Evolutionary conservation across 2,329 filamentous ascomycete genomes (phyloP).

Genomic region (Harringtonia lauricola): DNA sequence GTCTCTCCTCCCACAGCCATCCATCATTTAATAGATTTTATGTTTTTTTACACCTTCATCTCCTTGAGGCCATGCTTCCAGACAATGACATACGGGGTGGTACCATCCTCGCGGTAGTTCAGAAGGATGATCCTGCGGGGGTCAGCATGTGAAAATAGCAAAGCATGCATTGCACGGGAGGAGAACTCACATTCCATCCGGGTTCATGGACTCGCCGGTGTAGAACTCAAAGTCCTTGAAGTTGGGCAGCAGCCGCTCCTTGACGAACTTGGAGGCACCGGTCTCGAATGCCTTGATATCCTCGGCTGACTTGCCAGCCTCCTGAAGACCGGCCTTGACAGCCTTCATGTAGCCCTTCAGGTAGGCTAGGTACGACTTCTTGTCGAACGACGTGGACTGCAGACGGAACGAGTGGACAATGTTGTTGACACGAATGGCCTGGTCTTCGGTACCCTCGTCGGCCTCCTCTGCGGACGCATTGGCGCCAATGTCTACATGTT

Average conservation of each 20-base stretch:
- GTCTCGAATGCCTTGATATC: slow-evolving; percentile 71
- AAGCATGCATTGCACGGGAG: too few relatives aligned
- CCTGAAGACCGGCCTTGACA: slow-evolving; percentile 61
- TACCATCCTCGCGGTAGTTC: slow-evolving; percentile 95
- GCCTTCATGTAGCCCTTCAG: slow-evolving; percentile 93
- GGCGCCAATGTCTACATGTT: slow-evolving; percentile 65
- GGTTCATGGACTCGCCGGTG: slow-evolving; percentile 85
- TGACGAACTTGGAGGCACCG: slow-evolving; percentile 62
- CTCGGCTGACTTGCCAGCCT: slow-evolving; percentile 43
- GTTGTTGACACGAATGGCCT: slow-evolving; percentile 71
- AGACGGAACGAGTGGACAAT: slow-evolving; percentile 89
- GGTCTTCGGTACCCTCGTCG: slow-evolving; percentile 64
- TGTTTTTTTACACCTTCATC: slow-evolving; percentile 71
- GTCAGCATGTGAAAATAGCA: slow-evolving; percentile 4
- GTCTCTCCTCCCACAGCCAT: too few relatives aligned
- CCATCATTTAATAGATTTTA: too few relatives aligned
- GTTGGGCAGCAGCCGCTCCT: slow-evolving; percentile 68
- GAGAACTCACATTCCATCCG: slow-evolving; percentile 74
- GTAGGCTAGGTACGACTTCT: slow-evolving; percentile 74
- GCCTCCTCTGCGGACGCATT: slow-evolving; percentile 93
- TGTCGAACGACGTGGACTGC: slow-evolving; percentile 67
- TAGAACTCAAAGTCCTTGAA: slow-evolving; percentile 97
- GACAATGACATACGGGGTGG: slow-evolving; percentile 78
- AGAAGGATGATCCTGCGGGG: slow-evolving; percentile 66
- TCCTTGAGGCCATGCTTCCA: slow-evolving; percentile 91